Base-by-base conservation (phyloP, 306 rosid genomes). In the Geum urbanum region DNA sequence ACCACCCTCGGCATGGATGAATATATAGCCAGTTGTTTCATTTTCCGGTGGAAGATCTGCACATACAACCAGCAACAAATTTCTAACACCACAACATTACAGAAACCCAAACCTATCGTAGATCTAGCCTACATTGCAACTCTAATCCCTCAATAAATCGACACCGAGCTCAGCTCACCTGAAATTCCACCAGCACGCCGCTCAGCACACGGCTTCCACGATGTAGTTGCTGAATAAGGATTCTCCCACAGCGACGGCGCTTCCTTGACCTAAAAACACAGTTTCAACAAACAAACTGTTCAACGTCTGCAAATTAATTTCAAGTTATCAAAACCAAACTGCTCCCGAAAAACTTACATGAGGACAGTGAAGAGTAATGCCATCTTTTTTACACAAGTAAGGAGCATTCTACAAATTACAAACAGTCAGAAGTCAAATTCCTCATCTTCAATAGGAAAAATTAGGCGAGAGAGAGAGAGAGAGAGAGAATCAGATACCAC, bases 201-300 rank as follows among this genome's bases (percentile, higher is more conserved):
- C 85, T 95, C 99, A 2, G 99, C 99, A 70, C 97, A 95, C 24
- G 99, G 91, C 84, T 84, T 95, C 99, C 99, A 95, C 59, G 99
- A 95, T 62, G 88, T 89, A 9, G 99, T 95, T 12, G 99, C 87
- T 5, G 97, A 95, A 72, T 69, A 84, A 32, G 99, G 99, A 84
- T 95, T 95, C 80, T 95, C 96, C 99, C 99, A 95, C 20, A 95
- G 96, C 24, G 99, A 95, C 37, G 89, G 82, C 10, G 86, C 71
- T 82, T 95, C 99, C 84, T 95, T 95, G 9, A 91, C 99, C 99
- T 95, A 69, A 27, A 27, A 27, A 27, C n/a, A n/a, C n/a, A n/a
- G n/a, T n/a, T n/a, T n/a, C n/a, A n/a, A n/a, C n/a, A n/a, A n/a
- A n/a, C n/a, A n/a, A n/a, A n/a, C n/a, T n/a, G n/a, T n/a, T n/a